Conservation (phyloP, 192 early-diverging fungal species). For the Entomortierella chlamydospora region DNA sequence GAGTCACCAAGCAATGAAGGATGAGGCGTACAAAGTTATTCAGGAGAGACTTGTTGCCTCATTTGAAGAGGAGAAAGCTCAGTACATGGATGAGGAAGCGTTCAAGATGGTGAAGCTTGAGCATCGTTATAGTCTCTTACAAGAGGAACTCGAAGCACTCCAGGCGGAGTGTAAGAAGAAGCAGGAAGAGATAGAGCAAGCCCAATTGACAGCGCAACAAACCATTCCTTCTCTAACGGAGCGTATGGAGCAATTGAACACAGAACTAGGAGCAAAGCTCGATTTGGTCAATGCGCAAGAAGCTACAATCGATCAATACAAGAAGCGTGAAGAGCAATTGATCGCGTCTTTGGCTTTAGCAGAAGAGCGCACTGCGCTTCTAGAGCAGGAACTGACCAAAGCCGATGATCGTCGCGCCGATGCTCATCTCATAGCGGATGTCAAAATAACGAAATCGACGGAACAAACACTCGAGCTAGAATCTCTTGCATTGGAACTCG, state of each 20-base stretch:
- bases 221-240: not conserved
- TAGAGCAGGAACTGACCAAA: not conserved
- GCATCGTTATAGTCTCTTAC: slow-evolving; percentile 13
- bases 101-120: slow-evolving; percentile 35
- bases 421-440: not conserved
- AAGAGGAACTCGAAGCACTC: slow-evolving; percentile 15
- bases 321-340: not conserved
- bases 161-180: not conserved
- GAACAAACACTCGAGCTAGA: not conserved
- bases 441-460: not conserved
- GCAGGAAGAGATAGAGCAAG: not conserved
- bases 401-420: not conserved
- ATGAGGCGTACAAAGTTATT: slow-evolving; percentile 41
- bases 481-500: not conserved
- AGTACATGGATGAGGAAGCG: slow-evolving; percentile 40
- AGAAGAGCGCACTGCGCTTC: not conserved
- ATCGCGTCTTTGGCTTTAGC: not conserved
- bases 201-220: not conserved
- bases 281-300: not conserved
- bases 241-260: slow-evolving; percentile 4
- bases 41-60: slow-evolving; percentile 24
- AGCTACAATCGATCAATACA: not conserved
- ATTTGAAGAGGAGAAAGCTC: slow-evolving; percentile 41
- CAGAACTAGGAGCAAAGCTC: not conserved
- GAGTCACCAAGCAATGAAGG: slow-evolving; percentile 45